Evolutionary conservation across 345 rosid genomes (phyloP).

Genomic region (Balakata baccata): DNA sequence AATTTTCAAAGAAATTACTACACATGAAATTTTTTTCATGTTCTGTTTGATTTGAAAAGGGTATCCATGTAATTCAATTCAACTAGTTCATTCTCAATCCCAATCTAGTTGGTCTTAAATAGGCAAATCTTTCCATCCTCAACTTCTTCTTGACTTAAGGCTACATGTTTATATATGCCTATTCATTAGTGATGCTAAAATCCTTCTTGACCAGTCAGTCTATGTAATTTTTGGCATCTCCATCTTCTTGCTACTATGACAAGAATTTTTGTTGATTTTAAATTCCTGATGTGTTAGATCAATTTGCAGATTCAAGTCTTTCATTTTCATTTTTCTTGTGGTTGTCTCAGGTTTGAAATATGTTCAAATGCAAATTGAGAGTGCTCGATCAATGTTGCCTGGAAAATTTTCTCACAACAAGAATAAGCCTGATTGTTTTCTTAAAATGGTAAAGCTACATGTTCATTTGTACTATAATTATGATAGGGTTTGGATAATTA

Average conservation of each 20-base stretch:
- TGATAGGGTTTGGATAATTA: too few species aligned
- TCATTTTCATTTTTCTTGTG: conserved; percentile 10
- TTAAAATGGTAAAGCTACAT: conserved; percentile 61
- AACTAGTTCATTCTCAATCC: neutral
- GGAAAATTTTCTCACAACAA: conserved; percentile 51
- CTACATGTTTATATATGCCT: neutral
- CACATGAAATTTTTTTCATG: neutral
- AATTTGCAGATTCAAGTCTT: neutral
- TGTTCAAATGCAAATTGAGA: conserved; percentile 44
- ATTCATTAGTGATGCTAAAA: neutral
- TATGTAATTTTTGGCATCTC: neutral
- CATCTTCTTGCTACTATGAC: neutral
- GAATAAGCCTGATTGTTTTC: conserved; percentile 70
- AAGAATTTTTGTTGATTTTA: neutral
- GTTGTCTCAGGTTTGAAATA: conserved; percentile 39
- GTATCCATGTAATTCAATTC: neutral
- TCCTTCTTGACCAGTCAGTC: neutral
- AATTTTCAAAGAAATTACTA: neutral
- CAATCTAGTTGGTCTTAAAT: neutral
- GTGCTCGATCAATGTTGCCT: conserved; percentile 68
- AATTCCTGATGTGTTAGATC: neutral
- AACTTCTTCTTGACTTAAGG: neutral
- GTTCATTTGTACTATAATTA: neutral
- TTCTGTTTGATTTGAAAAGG: neutral
- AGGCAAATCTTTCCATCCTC: neutral